These are phyloP conservation scores for Massariosphaeria phaeospora DNA, from an alignment of 495 filamentous ascomycete species.

Conservation along the genomic window DNA sequence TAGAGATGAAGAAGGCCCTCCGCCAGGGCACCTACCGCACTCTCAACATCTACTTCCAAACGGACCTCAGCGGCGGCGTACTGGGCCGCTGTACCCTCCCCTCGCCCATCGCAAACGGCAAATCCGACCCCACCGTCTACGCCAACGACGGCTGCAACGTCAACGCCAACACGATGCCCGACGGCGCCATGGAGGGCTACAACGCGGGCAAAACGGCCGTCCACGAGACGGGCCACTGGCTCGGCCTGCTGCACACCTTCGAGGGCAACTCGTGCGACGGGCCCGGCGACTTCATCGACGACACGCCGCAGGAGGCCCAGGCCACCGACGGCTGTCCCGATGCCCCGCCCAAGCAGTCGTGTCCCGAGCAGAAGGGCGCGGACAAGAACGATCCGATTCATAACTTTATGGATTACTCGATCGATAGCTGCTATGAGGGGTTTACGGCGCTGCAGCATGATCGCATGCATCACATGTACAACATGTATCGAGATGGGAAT, in stretches of 20 bases:
- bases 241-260: slow-evolving; percentile 62
- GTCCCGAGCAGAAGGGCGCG: slow-evolving; percentile 44
- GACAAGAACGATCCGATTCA: slow-evolving; percentile 52
- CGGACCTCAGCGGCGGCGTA: slow-evolving; percentile 44
- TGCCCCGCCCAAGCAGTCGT: slow-evolving; percentile 48
- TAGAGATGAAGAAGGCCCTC: slow-evolving; percentile 55
- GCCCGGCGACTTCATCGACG: slow-evolving; percentile 52
- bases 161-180: slow-evolving; percentile 51
- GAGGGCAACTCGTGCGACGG: slow-evolving; percentile 55
- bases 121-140: slow-evolving; percentile 40
- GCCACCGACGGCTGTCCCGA: slow-evolving; percentile 56
- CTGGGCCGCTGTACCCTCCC: slow-evolving; percentile 56
- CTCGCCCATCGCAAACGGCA: slow-evolving; percentile 27
- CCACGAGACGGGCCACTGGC: slow-evolving; percentile 66
- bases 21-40: slow-evolving; percentile 56
- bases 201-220: slow-evolving; percentile 56
- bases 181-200: slow-evolving; percentile 48
- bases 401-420: slow-evolving; percentile 63
- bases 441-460: slow-evolving; percentile 35
- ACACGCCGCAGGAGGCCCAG: slow-evolving; percentile 53
- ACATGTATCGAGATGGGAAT: slow-evolving; percentile 35
- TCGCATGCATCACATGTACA: slow-evolving; percentile 38
- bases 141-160: slow-evolving; percentile 57
- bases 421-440: slow-evolving; percentile 46
- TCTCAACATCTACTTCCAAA: slow-evolving; percentile 63